phyloP scores from a whole-genome alignment of 306 rosid genomes.

The Prunus davidiana region DNA sequence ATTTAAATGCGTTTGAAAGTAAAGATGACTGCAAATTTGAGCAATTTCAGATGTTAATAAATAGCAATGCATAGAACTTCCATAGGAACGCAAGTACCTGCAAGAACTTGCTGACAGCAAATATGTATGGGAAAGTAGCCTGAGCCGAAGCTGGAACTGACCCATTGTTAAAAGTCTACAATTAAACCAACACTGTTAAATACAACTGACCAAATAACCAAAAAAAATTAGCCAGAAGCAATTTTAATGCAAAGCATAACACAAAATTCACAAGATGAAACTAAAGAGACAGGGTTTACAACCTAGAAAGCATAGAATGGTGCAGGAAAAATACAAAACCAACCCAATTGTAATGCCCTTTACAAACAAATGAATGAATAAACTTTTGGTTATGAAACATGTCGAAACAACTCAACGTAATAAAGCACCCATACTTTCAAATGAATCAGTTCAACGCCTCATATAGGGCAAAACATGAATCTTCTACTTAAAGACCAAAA shows the following conservation, averaged over 20 bases:
- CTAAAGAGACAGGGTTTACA: neutral
- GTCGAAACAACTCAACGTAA: neutral
- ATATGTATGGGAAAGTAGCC: constrained; percentile 82
- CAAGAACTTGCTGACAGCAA: constrained; percentile 84
- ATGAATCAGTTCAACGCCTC: neutral
- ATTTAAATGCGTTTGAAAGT: neutral
- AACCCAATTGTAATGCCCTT: neutral
- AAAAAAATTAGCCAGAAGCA: neutral
- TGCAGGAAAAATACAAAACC: neutral
- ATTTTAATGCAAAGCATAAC: neutral
- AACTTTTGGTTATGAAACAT: neutral
- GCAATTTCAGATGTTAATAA: constrained; percentile 5
- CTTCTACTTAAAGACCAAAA: neutral
- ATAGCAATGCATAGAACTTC: constrained; percentile 4
- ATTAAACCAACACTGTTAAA: constrained; percentile 9
- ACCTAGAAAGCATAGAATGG: neutral
- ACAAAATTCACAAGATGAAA: neutral
- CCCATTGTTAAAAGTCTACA: constrained; percentile 71
- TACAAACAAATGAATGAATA: neutral
- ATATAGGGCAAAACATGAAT: neutral
- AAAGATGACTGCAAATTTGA: neutral
- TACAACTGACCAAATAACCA: constrained; percentile 14
- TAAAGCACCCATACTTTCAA: neutral
- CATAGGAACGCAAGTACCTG: constrained; percentile 52
- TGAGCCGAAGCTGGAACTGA: constrained; percentile 72